These are phyloP conservation scores for Penicillium diatomitis DNA, from an alignment of 495 filamentous ascomycete genomes.

Conservation along the genomic window DNA sequence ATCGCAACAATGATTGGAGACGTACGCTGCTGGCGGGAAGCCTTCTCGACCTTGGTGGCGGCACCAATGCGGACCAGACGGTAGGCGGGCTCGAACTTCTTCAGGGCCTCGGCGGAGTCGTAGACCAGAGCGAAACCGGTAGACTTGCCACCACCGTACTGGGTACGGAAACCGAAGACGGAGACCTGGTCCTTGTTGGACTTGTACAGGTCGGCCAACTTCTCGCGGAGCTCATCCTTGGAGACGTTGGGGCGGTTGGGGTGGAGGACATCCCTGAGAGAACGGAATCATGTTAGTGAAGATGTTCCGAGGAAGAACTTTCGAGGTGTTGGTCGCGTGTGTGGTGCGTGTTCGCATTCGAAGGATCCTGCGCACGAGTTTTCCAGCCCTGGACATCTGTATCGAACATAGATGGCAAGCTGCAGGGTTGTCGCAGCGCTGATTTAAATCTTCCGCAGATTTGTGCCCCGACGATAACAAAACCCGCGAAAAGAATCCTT, in stretches of 20 bases:
- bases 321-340: too few species aligned
- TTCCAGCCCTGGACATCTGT: too few species aligned
- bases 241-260: slow-evolving; percentile 95
- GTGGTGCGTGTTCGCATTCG: too few species aligned
- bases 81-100: slow-evolving; percentile 99
- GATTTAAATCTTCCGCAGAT: background rate
- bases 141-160: slow-evolving; percentile 99
- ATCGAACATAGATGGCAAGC: too few species aligned
- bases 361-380: too few species aligned
- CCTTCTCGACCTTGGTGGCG: slow-evolving; percentile 87
- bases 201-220: slow-evolving; percentile 96
- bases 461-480: background rate
- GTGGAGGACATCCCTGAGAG: slow-evolving; percentile 91
- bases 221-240: slow-evolving; percentile 94
- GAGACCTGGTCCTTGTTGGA: slow-evolving; percentile 89
- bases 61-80: slow-evolving; percentile 85
- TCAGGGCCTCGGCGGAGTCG: slow-evolving; percentile 92
- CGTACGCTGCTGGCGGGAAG: slow-evolving; percentile 97
- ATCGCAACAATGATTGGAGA: slow-evolving; percentile 18
- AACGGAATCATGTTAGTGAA: slow-evolving; percentile 12
- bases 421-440: background rate
- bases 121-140: slow-evolving; percentile 98
- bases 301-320: background rate
- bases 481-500: background rate
- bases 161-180: slow-evolving; percentile 96